Conservation (phyloP, 495 filamentous ascomycete genomes). For the Beverwykella pulmonaria region DNA sequence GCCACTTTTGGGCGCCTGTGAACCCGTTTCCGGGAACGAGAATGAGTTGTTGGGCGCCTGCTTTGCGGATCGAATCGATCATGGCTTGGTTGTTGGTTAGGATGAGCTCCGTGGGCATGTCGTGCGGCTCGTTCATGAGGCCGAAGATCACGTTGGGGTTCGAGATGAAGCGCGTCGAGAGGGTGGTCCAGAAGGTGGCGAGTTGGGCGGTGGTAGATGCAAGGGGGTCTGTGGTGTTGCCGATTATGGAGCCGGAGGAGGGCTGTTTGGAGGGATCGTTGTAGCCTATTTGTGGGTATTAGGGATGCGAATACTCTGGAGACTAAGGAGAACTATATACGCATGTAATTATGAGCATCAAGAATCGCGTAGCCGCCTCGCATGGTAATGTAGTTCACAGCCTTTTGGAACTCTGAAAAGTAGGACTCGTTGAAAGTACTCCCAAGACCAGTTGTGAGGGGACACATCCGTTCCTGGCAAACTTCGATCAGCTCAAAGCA, state of each 20-base stretch:
- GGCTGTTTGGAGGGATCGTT: slow-evolving; percentile 41
- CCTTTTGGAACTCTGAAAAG: slow-evolving; percentile 35
- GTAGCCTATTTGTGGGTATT: slow-evolving; percentile 20
- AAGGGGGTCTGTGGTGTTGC: slow-evolving; percentile 36
- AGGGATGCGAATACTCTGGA: neutral
- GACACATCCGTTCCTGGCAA: slow-evolving; percentile 42
- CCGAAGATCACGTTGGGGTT: slow-evolving; percentile 42
- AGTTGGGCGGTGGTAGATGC: slow-evolving; percentile 37
- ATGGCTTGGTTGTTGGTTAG: slow-evolving; percentile 38
- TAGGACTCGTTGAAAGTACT: slow-evolving; percentile 40
- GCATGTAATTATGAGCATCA: slow-evolving; percentile 44
- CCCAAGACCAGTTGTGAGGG: slow-evolving; percentile 35
- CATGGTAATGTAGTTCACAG: slow-evolving; percentile 38
- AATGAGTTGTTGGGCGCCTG: slow-evolving; percentile 40
- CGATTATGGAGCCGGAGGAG: slow-evolving; percentile 37
- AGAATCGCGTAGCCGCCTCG: slow-evolving; percentile 38
- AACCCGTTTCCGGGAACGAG: slow-evolving; percentile 42
- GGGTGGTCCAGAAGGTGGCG: slow-evolving; percentile 38
- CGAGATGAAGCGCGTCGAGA: slow-evolving; percentile 31
- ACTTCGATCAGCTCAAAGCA: neutral
- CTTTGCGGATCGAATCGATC: slow-evolving; percentile 36
- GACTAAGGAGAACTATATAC: slow-evolving; percentile 14
- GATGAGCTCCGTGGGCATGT: slow-evolving; percentile 38
- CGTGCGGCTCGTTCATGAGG: slow-evolving; percentile 43
- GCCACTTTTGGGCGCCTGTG: slow-evolving; percentile 38